Base-by-base conservation (phyloP, 2,329 filamentous ascomycete species). In the Cercospora sojina region DNA sequence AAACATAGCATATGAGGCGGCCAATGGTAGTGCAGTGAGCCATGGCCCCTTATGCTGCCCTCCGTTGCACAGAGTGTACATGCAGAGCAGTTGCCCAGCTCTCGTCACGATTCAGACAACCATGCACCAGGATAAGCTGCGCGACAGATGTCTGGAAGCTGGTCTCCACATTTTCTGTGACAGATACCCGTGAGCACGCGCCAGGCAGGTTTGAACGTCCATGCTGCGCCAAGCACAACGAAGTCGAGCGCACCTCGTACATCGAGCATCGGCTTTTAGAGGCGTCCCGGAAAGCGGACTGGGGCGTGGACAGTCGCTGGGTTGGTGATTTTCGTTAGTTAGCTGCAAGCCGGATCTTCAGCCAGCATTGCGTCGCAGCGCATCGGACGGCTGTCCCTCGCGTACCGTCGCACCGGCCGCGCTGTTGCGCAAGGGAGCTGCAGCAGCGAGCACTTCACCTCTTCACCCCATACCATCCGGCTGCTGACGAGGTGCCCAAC, bases 301-400 rank as follows among this genome's bases (percentile, higher is more conserved):
- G 18, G 43, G 43, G 43, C 20, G 25, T 49, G 43, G 18, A 49
- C 43, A 49, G 59, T 57, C 59, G 58, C 59, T 49, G 18, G 18
- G 43, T 49, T 49, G 43, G 43, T 25, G 43, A 23, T 49, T 49
- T 23, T 25, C 43, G 43, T 23, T 49, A 25, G 43, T 23, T 49
- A 25, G 43, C 20, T 49, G 43, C 43, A 49, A 20, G 20, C 43
- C 43, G 43, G 43, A 49, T 23, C 64, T 31, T 41, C 27, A 51
- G 27, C 29, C 43, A 47, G 60, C 60, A 56, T 35, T 31, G 57
- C 29, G 35, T 20, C 27, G 57, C 55, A 35, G 23, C 55, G 55
- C 57, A 59, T 38, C 57, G 57, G n/a, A 59, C 57, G 27, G 57
- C 43, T 49, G 18, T 23, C 25, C 43, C 43, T 49, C 43, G 43